Base-by-base conservation (phyloP, 2,329 filamentous ascomycete genomes). In the Ceratocystis variospora region DNA sequence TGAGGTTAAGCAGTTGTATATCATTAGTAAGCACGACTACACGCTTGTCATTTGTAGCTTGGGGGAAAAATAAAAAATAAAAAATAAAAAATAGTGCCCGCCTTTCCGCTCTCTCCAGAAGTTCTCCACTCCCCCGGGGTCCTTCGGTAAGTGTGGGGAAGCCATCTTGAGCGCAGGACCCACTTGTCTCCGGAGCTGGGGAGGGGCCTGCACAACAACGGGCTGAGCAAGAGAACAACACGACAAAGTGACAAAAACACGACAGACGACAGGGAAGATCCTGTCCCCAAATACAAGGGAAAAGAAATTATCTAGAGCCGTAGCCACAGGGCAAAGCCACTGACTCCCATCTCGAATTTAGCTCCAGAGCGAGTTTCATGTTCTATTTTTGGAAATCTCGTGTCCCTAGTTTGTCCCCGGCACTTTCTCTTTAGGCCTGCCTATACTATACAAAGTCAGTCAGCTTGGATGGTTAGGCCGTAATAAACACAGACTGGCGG, bases 361-460 rank as follows among this genome's bases (percentile, higher is more conserved):
- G 37, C 37, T 41, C 37, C 5, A 4, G 22, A 15, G 17, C 2
- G 28, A 31, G 53, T 33, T 59, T 59, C 28, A 31, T 33, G 53
- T 59, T 59, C 53, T 59, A 59, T 59, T 59, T 59, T 59, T 59
- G 12, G 53, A 25, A 59, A 12, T 10, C 53, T 59, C 25, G 53
- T 59, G 53, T 59, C 53, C 53, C 7, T 28, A 8, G 6, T 31
- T 31, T 5, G n/a, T 33, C 53, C 53, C 53, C 3, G 28, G 25
- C 22, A 33, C 10, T 59, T 59, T 41, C 37, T 41, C 37, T 41
- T 12, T 8, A 41, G 10, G 37, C 37, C 33, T 37, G 33, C 8
- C 8, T 41, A 41, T 41, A 3, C 25, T 25, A 25, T 25, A 25
- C n/a, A n/a, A n/a, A 41, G 37, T 5, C 17, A 33, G 28, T 59